A percentile compares a stretch with the other conserved stretches of the same genome.
Evolutionary conservation across 768 basidiomycete genomes (phyloP).

Genomic region (Cystofilobasidium bisporidii): DNA sequence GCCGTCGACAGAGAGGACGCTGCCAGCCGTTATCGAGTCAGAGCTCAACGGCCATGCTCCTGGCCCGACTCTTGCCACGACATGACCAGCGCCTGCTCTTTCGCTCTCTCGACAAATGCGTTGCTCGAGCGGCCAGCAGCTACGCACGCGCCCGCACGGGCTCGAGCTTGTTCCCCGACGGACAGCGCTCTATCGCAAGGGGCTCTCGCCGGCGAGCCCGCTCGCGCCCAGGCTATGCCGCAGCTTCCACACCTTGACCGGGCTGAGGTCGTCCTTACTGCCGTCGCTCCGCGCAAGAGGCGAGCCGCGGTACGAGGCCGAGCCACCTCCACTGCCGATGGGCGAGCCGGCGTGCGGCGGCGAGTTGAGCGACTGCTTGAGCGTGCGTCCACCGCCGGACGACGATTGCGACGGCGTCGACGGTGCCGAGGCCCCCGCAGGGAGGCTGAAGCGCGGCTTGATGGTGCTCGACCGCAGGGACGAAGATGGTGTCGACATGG

Average conservation of each 20-base stretch:
- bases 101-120: no score
- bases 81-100: no score
- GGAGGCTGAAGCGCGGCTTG: constrained; percentile 3
- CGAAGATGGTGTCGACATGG: neutral
- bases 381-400: neutral
- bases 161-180: no score
- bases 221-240: constrained; percentile 2
- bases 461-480: neutral
- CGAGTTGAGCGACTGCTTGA: constrained; percentile 11
- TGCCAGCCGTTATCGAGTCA: no score
- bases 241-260: constrained; percentile 7
- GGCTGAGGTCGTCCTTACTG: neutral
- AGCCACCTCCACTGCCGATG: neutral
- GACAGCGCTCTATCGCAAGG: neutral
- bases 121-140: no score
- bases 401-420: neutral
- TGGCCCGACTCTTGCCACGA: no score
- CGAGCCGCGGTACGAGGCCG: neutral
- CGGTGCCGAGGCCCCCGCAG: neutral
- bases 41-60: no score
- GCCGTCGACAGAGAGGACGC: no score
- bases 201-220: neutral
- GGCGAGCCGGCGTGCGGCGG: neutral
- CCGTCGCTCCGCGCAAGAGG: neutral
- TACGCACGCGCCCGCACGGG: no score